Conservation (phyloP, 2,329 filamentous ascomycete species). For the Ascochyta pisi region DNA sequence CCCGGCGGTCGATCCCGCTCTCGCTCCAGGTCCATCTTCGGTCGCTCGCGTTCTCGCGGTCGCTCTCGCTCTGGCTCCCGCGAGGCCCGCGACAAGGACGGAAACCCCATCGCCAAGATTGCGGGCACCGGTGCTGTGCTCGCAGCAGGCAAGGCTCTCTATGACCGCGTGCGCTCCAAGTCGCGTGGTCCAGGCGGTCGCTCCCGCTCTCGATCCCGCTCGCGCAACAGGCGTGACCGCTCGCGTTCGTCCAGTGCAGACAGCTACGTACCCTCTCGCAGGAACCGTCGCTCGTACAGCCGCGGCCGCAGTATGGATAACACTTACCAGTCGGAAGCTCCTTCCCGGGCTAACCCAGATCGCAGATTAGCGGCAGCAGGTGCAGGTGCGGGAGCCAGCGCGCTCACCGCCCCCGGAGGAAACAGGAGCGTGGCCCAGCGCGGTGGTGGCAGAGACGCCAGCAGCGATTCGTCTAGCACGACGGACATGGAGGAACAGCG, state of each 20-base stretch:
- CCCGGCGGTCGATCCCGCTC: conserved; percentile 66
- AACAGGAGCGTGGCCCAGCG: conserved; percentile 18
- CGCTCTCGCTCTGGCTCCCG: conserved; percentile 51
- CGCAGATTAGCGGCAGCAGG: conserved; percentile 47
- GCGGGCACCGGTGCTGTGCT: conserved; percentile 58
- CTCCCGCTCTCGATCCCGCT: conserved; percentile 51
- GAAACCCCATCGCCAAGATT: conserved; percentile 57
- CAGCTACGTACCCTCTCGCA: conserved; percentile 59
- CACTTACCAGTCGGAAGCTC: conserved; percentile 44
- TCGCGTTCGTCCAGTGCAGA: conserved; percentile 57
- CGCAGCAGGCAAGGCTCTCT: conserved; percentile 59
- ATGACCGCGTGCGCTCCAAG: conserved; percentile 63
- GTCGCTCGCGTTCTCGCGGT: conserved; percentile 62
- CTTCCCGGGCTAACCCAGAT: conserved; percentile 45
- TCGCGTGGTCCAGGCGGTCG: conserved; percentile 57
- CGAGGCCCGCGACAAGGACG: conserved; percentile 58
- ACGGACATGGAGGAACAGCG: conserved; percentile 67
- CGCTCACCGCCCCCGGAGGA: conserved; percentile 35
- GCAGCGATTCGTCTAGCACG: conserved; percentile 58
- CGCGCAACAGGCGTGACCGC: conserved; percentile 54
- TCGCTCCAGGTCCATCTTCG: conserved; percentile 58
- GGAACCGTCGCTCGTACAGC: conserved; percentile 48
- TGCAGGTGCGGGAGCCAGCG: conserved; percentile 47
- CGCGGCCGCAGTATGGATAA: conserved; percentile 53
- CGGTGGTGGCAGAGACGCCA: conserved; percentile 29